Base-by-base conservation (phyloP, 176 grass and related monocot genomes). In the Carex scoparia region DNA sequence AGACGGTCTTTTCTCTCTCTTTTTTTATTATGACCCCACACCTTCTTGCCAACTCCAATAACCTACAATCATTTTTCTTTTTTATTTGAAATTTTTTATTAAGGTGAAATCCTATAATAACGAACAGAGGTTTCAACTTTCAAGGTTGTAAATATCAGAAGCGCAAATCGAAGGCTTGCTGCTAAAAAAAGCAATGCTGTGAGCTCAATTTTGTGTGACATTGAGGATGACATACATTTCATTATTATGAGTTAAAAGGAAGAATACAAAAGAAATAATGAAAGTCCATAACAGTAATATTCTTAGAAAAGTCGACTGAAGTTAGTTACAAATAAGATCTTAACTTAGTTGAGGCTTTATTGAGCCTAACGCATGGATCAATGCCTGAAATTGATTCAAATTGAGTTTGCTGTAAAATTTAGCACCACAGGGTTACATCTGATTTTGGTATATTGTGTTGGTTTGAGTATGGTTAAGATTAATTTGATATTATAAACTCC, bases 191-290 rank as follows among this genome's bases (percentile, higher is more conserved):
- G 23, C 35, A 40, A 42, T 10, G 6, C 12, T 40, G 67, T 37
- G 18, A 70, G 67, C 67, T 77, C 72, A 77, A 55, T 31, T 14
- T 77, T 77, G 72, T 77, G 72, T 49, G 31, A 77, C 23, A 77
- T 55, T 53, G 49, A 55, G 19, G 71, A 75, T 23, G 18, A 51
- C 71, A 53, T 28, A 53, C 9, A 53, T 54, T 76, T 49, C 71
- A 10, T 76, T 44, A n/a, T 76, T 44, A 37, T 73, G 38, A 19
- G 44, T 54, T 76, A 4, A 31, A 76, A 76, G 46, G 3, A 53
- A 30, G 4, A 30, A 53, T 76, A 1, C 7, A 13, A 71, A 71
- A 38, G 15, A 40, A 42, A 71, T 46, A 51, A 30, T 54, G 71
- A 31, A 53, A 76, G 46, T 46, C 19, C 6, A n/a, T 8, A 19